Evolutionary conservation across 768 basidiomycete species (phyloP).

Genomic region (Leccinum fibrillosum): DNA sequence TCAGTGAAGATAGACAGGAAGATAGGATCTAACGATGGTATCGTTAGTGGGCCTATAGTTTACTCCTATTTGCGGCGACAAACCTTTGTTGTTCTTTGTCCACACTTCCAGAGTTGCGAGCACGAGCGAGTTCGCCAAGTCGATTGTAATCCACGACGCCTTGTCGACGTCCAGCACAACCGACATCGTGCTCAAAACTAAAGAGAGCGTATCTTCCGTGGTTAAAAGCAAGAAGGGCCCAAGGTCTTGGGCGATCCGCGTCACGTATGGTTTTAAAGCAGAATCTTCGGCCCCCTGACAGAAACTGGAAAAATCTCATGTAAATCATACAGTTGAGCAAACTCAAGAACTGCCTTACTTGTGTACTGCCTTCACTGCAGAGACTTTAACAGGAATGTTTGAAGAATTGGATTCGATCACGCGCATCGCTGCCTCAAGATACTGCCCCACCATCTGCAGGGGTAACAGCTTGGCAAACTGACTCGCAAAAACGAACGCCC

Average conservation of each 20-base stretch:
- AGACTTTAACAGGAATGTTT: slow-evolving; percentile 87
- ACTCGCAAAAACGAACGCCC: slow-evolving; percentile 93
- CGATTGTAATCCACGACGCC: slow-evolving; percentile 66
- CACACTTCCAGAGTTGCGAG: slow-evolving; percentile 74
- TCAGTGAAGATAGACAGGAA: slow-evolving; percentile 84
- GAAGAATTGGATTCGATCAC: slow-evolving; percentile 74
- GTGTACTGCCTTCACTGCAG: slow-evolving; percentile 88
- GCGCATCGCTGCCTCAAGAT: slow-evolving; percentile 81
- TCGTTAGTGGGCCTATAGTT: not conserved
- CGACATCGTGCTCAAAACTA: slow-evolving; percentile 83
- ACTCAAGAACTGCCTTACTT: slow-evolving; percentile 56
- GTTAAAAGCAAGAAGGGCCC: slow-evolving; percentile 79
- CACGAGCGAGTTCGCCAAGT: slow-evolving; percentile 65
- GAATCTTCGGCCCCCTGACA: slow-evolving; percentile 58
- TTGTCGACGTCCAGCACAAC: slow-evolving; percentile 74
- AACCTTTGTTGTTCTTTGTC: slow-evolving; percentile 85
- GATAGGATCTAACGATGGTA: slow-evolving; percentile 67
- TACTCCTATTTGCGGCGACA: not conserved
- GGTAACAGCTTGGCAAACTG: slow-evolving; percentile 79
- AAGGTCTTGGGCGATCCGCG: slow-evolving; percentile 75
- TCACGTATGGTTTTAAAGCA: slow-evolving; percentile 59
- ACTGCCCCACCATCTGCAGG: slow-evolving; percentile 70
- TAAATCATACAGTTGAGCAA: slow-evolving; percentile 1
- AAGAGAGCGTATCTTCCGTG: slow-evolving; percentile 83
- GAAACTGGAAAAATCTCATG: slow-evolving; percentile 47